Conservation (phyloP, 208 protist genomes). For the Leishmania major region DNA sequence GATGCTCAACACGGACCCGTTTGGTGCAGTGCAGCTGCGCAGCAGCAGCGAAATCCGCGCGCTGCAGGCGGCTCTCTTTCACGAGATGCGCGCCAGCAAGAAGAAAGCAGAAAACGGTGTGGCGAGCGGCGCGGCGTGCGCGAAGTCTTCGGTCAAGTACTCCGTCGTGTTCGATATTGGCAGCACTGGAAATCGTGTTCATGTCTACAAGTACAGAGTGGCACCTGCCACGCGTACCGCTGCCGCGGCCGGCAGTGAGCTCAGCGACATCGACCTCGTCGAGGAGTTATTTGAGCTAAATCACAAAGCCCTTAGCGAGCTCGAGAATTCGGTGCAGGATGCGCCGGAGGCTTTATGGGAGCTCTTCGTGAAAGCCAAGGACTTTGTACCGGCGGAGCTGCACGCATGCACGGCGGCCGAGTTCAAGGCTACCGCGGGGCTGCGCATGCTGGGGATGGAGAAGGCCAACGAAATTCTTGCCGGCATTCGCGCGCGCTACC, state of each 20-base stretch:
- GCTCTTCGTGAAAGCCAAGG: slow-evolving; percentile 39
- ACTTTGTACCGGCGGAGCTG: slow-evolving; percentile 38
- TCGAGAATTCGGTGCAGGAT: slow-evolving; percentile 32
- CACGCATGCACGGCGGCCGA: slow-evolving; percentile 60
- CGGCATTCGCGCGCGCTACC: slow-evolving; percentile 33
- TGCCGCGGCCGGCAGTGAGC: not conserved
- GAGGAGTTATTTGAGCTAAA: slow-evolving; percentile 66
- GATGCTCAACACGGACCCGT: not conserved
- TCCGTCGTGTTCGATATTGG: slow-evolving; percentile 90
- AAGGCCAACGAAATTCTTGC: slow-evolving; percentile 40
- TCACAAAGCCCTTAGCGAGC: slow-evolving; percentile 42
- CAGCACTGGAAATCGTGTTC: slow-evolving; percentile 84
- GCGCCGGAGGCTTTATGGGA: slow-evolving; percentile 35
- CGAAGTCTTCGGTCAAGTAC: slow-evolving; percentile 29
- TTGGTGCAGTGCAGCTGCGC: slow-evolving; percentile 1
- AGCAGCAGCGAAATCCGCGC: slow-evolving; percentile 9
- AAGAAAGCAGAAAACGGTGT: no score
- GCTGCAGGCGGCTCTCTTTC: slow-evolving; percentile 13
- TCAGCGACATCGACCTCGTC: slow-evolving; percentile 37
- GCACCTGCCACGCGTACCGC: not conserved
- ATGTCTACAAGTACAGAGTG: slow-evolving; percentile 73
- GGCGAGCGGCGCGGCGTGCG: not conserved
- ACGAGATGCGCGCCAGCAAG: slow-evolving; percentile 5
- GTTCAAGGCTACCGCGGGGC: slow-evolving; percentile 75
- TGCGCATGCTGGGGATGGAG: slow-evolving; percentile 53